Evolutionary conservation across 441 rosid species (phyloP), one percentile per base, ranked within the genome.

Genomic region (Croton setiger): DNA sequence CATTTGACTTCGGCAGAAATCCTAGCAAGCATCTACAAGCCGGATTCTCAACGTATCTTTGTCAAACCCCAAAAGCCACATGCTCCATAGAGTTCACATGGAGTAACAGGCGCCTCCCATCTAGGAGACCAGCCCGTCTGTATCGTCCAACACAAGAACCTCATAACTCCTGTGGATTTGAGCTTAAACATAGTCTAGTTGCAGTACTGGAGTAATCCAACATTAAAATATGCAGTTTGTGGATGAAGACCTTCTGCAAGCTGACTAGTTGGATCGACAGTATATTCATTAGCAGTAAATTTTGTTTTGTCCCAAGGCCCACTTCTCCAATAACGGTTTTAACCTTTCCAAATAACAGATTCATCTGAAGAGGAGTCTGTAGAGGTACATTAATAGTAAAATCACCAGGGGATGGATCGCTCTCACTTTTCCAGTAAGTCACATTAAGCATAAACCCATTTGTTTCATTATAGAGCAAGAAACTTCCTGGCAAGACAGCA

Each of bases 41-140:
- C 60, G 60, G 66, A 49, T 18, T 69, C 39, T 51, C 60, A 17
- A 36, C 72, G 37, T 60, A 36, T 60, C 72, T 69, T 36, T 49
- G 59, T n/a, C 66, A 69, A 60, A 69, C 60, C 52, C 72, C 72
- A 14, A 69, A 69, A 49, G 66, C 72, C 66, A 39, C 72, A 60
- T 8, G 72, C 72, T 20, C 72, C 72, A 51, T 69, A 69, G 17
- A 69, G 66, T 39, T 69, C 72, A 69, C 72, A 69, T 8, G 72
- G 72, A 69, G 72, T 21, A 3, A 36, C 4, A 0, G 72, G 72
- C 37, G 60, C 72, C 37, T 60, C 52, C 72, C 72, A 69, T 61
- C 72, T 60, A 4, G 72, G 4, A 51, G 49, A 69, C 72, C 72
- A 69, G 15, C 72, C 66, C 60, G 66, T 69, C 18, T 12, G 4